Percentiles rank a stretch among this genome's conserved stretches.
These are phyloP conservation scores for Hygrocybe coccinea DNA, from an alignment of 768 basidiomycete genomes.

Conservation along the genomic window DNA sequence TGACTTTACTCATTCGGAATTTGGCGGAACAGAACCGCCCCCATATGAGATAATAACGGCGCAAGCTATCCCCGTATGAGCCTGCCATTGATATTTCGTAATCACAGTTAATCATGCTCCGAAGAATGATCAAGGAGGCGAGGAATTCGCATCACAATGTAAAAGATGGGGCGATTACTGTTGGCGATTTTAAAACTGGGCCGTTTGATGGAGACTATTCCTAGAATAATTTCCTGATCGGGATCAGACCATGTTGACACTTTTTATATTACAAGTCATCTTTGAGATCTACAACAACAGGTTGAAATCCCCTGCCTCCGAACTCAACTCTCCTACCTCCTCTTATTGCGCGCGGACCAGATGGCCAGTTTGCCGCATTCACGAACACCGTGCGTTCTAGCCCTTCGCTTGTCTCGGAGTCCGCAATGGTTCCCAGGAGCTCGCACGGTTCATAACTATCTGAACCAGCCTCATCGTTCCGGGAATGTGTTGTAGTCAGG, in stretches of 20 bases:
- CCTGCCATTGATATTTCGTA: neutral
- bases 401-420: slow-evolving; percentile 2
- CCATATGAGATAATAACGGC: neutral
- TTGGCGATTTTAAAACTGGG: too few relatives aligned
- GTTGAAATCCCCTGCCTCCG: slow-evolving; percentile 41
- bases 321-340: slow-evolving; percentile 22
- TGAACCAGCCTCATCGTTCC: neutral
- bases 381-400: slow-evolving; percentile 38
- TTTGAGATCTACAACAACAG: slow-evolving; percentile 42
- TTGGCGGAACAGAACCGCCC: neutral
- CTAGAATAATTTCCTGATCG: too few relatives aligned
- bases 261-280: slow-evolving; percentile 18
- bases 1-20: neutral
- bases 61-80: neutral
- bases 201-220: too few relatives aligned
- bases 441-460: neutral
- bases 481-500: neutral
- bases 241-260: too few relatives aligned
- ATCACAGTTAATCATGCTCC: too few relatives aligned
- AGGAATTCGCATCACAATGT: too few relatives aligned
- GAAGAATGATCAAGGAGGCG: too few relatives aligned
- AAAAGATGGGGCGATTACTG: too few relatives aligned
- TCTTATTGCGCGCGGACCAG: slow-evolving; percentile 24
- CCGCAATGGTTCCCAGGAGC: slow-evolving; percentile 4
- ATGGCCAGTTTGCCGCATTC: slow-evolving; percentile 41